Conservation (phyloP, 2,329 filamentous ascomycete species). For the Graphilbum ipis-grandicollis region DNA sequence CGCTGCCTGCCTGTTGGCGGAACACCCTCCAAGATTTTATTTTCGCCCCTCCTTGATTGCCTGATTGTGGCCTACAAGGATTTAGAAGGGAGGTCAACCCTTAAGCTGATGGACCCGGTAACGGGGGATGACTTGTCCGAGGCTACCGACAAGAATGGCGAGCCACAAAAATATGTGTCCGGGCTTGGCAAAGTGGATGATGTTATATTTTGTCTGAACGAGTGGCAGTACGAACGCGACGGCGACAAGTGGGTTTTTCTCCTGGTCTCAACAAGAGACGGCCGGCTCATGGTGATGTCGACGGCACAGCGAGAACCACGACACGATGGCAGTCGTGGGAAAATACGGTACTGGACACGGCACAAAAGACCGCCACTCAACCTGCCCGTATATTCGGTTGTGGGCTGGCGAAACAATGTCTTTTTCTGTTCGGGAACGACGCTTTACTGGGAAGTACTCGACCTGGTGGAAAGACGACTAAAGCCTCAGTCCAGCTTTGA, state of each 20-base stretch:
- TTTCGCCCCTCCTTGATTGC: constrained; percentile 33
- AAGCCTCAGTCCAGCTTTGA: constrained; percentile 25
- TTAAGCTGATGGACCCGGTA: constrained; percentile 39
- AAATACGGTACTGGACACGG: constrained; percentile 35
- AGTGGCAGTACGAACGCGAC: constrained; percentile 45
- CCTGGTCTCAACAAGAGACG: constrained; percentile 37
- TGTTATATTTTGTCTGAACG: constrained; percentile 39
- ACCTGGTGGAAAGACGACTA: constrained; percentile 32
- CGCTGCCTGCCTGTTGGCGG: constrained; percentile 28
- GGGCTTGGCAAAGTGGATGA: constrained; percentile 40
- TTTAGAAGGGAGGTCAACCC: constrained; percentile 23
- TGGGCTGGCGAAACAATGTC: constrained; percentile 35
- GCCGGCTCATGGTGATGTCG: constrained; percentile 38
- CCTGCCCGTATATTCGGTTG: constrained; percentile 36
- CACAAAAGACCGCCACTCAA: constrained; percentile 24
- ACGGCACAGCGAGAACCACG: constrained; percentile 16
- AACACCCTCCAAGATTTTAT: constrained; percentile 34
- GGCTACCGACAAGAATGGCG: constrained; percentile 23
- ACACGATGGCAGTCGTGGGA: constrained; percentile 11
- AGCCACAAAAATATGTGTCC: constrained; percentile 29
- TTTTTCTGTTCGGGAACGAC: constrained; percentile 35
- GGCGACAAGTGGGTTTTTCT: constrained; percentile 44
- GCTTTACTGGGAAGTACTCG: constrained; percentile 39
- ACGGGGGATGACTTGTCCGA: constrained; percentile 33
- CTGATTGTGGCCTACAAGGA: constrained; percentile 32